Conservation (phyloP, 768 basidiomycete species). For the Neoboletus brunneissimus region DNA sequence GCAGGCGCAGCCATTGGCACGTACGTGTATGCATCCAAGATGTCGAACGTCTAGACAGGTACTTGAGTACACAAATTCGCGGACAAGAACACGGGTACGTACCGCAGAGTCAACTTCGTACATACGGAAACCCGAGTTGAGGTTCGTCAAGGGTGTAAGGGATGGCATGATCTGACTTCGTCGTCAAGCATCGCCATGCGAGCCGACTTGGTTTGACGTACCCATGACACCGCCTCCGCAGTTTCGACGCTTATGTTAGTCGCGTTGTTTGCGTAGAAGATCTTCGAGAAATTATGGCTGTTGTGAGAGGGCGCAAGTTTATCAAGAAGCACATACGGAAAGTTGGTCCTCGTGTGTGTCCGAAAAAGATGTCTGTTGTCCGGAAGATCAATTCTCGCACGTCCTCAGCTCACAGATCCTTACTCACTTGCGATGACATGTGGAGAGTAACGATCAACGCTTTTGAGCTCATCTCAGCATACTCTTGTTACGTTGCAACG, state of each 20-base stretch:
- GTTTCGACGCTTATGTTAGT: constrained; percentile 53
- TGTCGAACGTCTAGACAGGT: constrained; percentile 59
- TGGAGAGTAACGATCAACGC: constrained; percentile 46
- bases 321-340: constrained; percentile 37
- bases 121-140: constrained; percentile 68
- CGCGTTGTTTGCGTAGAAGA: constrained; percentile 70
- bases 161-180: constrained; percentile 44
- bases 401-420: neutral
- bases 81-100: neutral
- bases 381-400: neutral
- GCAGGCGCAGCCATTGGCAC: constrained; percentile 17
- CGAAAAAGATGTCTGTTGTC: constrained; percentile 58
- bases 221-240: constrained; percentile 52
- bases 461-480: constrained; percentile 11
- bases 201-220: constrained; percentile 11
- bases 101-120: constrained; percentile 40
- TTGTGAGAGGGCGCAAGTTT: neutral
- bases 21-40: constrained; percentile 72
- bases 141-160: constrained; percentile 60
- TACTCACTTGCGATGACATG: constrained; percentile 45
- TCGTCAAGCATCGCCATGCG: neutral
- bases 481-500: neutral
- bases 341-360: constrained; percentile 75
- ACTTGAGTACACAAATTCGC: neutral
- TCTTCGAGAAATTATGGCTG: constrained; percentile 34